Evolutionary conservation across 805 yeast genomes (phyloP), one percentile per base, ranked within the genome.

Genomic region (Monosporozyma aquatica): DNA sequence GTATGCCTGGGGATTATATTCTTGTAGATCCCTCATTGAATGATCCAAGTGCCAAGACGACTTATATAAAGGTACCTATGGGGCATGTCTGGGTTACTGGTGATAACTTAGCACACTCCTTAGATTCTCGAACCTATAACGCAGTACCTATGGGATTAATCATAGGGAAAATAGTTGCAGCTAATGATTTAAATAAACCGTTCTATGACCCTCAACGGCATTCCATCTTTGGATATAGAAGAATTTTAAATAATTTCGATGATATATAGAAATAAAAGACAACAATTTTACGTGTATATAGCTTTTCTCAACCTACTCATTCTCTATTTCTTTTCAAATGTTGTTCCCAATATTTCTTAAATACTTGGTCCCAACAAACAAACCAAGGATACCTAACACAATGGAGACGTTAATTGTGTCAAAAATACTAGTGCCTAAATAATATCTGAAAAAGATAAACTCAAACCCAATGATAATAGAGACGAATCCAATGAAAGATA

Each of bases 31-130:
- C 97, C 10, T 75, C 87, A 34, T 69, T 26, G 7, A 47, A 49
- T 21, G 60, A 57, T 4, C 49, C 53, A 15, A 41, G 41, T 14
- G 36, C 37, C 37, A 61, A 58, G 39, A 48, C 64, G 37, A 73
- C 75, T 43, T 86, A 69, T 59, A 78, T 90, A 7, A 70, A 67
- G 43, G 89, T 92, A 0, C 98, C 98, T 1, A 76, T 80, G 50
- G 98, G 98, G 2, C 98, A 92, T 62, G 84, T 86, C 38, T 92
- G 97, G 97, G 81, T 89, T 3, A 87, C 97, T 0, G 99, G 99
- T 2, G 99, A 92, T 56, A 92, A 92, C 56, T 63, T 90, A 44
- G 74, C 86, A 22, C 87, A 81, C 50, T 85, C 95, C 17, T 66
- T 89, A 38, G 99, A 92, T 55, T 86, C 96, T 4, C 69, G 98